Evolutionary conservation across 805 yeast species (phyloP).

Genomic region (Myxozyma melibiosi): DNA sequence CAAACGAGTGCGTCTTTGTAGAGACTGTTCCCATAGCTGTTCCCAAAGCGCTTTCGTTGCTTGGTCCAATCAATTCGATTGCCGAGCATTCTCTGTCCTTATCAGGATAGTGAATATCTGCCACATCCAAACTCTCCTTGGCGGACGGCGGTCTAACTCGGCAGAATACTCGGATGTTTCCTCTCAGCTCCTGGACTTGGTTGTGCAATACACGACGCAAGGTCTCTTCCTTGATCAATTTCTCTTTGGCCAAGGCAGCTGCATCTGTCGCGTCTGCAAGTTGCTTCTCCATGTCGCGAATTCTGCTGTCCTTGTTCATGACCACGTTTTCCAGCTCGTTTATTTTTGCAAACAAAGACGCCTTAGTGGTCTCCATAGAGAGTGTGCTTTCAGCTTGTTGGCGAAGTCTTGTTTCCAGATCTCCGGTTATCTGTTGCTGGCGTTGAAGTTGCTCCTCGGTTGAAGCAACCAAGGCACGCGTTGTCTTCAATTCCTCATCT

Average conservation of each 20-base stretch:
- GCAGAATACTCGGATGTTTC: conserved; percentile 90
- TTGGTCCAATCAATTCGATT: conserved; percentile 35
- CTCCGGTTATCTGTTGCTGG: conserved; percentile 37
- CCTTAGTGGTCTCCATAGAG: conserved; percentile 32
- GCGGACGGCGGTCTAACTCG: conserved; percentile 66
- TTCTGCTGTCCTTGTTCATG: conserved; percentile 28
- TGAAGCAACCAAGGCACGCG: conserved; percentile 16
- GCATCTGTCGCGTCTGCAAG: conserved; percentile 40
- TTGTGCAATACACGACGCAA: conserved; percentile 68
- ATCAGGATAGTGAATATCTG: conserved; percentile 44
- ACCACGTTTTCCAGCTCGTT: conserved; percentile 33
- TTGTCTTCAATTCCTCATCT: not conserved
- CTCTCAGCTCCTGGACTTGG: conserved; percentile 79
- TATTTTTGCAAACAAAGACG: conserved; percentile 30
- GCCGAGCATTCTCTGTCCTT: conserved; percentile 35
- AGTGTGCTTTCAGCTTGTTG: conserved; percentile 38
- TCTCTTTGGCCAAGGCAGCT: conserved; percentile 42
- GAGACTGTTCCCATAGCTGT: conserved; percentile 33
- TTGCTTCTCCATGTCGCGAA: conserved; percentile 32
- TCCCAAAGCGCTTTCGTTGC: conserved; percentile 25
- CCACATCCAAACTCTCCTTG: conserved; percentile 32
- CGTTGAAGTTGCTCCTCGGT: conserved; percentile 30
- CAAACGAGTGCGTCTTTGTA: conserved; percentile 49
- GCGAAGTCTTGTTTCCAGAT: conserved; percentile 39
- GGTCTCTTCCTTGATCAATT: conserved; percentile 54